Percentiles rank a stretch among this genome's conserved stretches.
phyloP scores from a whole-genome alignment of 2,329 filamentous ascomycete genomes.

The Aaosphaeria pasadenensis region DNA sequence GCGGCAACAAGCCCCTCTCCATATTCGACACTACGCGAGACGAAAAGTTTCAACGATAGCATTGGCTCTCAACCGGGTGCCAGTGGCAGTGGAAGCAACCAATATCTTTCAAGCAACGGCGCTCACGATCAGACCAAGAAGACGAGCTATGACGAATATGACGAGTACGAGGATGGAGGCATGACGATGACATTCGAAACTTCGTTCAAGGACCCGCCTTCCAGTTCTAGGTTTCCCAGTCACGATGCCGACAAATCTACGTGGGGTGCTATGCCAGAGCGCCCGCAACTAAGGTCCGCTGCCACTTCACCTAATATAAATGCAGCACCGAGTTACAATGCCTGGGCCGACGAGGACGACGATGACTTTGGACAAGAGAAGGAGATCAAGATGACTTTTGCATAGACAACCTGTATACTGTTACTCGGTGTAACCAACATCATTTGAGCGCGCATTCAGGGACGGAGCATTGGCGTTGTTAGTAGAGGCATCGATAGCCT shows the following conservation, averaged over 20 bases:
- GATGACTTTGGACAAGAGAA: conserved; percentile 46
- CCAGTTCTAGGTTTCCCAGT: conserved; percentile 12
- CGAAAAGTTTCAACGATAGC: conserved; percentile 42
- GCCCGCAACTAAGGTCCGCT: conserved; percentile 25
- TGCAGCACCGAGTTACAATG: conserved; percentile 38
- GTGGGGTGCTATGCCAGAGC: conserved; percentile 14
- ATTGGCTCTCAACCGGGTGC: conserved; percentile 12
- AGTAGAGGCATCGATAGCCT: too few species aligned
- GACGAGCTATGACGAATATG: conserved; percentile 31
- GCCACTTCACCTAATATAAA: conserved; percentile 26
- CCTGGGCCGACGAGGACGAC: conserved; percentile 48
- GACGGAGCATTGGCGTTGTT: not conserved
- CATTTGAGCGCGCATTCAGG: conserved; percentile 5
- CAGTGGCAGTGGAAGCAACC: conserved; percentile 13
- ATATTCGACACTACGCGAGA: conserved; percentile 32
- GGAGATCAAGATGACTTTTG: conserved; percentile 50
- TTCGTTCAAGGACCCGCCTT: conserved; percentile 26
- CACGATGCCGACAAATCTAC: conserved; percentile 9
- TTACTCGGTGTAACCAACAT: not conserved
- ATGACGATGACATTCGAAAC: conserved; percentile 46
- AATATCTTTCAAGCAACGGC: conserved; percentile 9
- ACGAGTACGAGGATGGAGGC: conserved; percentile 30
- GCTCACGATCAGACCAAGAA: conserved; percentile 2
- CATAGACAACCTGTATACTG: conserved; percentile 14
- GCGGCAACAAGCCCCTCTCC: conserved; percentile 8